Evolutionary conservation across 768 basidiomycete genomes (phyloP).

Genomic region (Rhizopogon salebrosus): DNA sequence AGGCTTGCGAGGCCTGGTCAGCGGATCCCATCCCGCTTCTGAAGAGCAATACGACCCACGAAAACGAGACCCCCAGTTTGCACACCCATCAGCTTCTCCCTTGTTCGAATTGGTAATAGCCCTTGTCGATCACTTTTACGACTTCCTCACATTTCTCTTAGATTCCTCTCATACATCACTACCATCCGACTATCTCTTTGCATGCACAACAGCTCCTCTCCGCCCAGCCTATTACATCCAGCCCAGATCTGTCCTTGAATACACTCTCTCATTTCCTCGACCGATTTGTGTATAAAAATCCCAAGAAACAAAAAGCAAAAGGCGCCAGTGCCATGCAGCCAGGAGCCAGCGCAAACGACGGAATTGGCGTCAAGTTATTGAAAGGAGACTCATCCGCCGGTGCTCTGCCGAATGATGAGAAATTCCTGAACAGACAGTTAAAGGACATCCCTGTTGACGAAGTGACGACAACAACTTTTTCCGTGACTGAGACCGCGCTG

Average conservation of each 20-base stretch:
- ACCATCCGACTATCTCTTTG: slow-evolving; percentile 85
- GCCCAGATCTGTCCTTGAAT: slow-evolving; percentile 85
- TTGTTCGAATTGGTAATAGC: slow-evolving; percentile 85
- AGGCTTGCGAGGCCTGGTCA: slow-evolving; percentile 42
- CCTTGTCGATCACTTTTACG: neutral
- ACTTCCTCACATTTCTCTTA: slow-evolving; percentile 20
- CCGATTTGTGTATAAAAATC: slow-evolving; percentile 95
- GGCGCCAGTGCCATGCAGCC: slow-evolving; percentile 97
- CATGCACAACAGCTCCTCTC: slow-evolving; percentile 80
- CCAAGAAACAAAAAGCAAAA: slow-evolving; percentile 67
- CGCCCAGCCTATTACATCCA: slow-evolving; percentile 70
- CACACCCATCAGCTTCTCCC: slow-evolving; percentile 72
- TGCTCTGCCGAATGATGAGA: slow-evolving; percentile 64
- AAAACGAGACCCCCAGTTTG: slow-evolving; percentile 87
- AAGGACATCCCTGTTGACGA: slow-evolving; percentile 85
- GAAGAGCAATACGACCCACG: slow-evolving; percentile 65
- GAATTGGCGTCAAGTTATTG: slow-evolving; percentile 63
- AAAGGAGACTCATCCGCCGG: slow-evolving; percentile 49
- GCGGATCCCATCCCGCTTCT: slow-evolving; percentile 24
- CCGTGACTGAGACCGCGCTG: neutral
- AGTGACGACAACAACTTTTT: slow-evolving; percentile 35
- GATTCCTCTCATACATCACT: slow-evolving; percentile 80
- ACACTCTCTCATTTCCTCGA: slow-evolving; percentile 95
- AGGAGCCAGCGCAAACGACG: slow-evolving; percentile 61
- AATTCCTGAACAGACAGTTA: slow-evolving; percentile 63